Base-by-base conservation (phyloP, 1,284 basidiomycete species). In the Rhodotorula sp. region DNA sequence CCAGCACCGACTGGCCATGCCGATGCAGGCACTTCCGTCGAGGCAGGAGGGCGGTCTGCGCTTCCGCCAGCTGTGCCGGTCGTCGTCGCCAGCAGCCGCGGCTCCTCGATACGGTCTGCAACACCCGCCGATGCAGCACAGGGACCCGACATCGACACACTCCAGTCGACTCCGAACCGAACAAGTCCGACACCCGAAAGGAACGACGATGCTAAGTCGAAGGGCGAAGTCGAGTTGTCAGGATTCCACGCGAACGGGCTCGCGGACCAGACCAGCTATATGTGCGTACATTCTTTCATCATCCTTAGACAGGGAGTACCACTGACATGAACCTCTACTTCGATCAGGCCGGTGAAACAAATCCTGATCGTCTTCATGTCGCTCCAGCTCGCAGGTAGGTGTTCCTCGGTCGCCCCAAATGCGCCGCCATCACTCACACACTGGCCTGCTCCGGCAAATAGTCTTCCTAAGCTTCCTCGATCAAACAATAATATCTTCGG, bases 381-480 rank as follows among this genome's bases (percentile, higher is more conserved):
- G 8, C 62, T 72, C 29, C 72, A 64, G 34, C 63, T 69, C 12
- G 84, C 86, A 1, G 54, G 54, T 56, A 21, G n/a, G 54, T 56
- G 26, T 56, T 29, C 26, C 14, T n/a, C 23, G 20, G 51, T 21
- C 51, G 20, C 6, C 21, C 49, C 49, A 18, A n/a, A 51, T 5
- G 34, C 34, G 34, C 34, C 34, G 34, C 34, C 34, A 34, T 34
- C 6, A 34, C 34, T 34, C 34, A 34, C 34, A 34, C 8, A 34
- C 34, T 34, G 6, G 34, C 34, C 34, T 49, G 48, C 52, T 56
- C n/a, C n/a, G 23, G 4, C n/a, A n/a, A 3, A 16, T 12, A 56
- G 83, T 86, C 0, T 81, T 88, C 2, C 65, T 73, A 14, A 83
- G 85, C 0, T 84, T 86, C 1, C 81, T 88, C 1, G 88, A 89